A percentile compares a stretch with the other conserved stretches of the same genome.
Conservation (phyloP, 1,139 yeast genomes). For the Diutina pseudorugosa region DNA sequence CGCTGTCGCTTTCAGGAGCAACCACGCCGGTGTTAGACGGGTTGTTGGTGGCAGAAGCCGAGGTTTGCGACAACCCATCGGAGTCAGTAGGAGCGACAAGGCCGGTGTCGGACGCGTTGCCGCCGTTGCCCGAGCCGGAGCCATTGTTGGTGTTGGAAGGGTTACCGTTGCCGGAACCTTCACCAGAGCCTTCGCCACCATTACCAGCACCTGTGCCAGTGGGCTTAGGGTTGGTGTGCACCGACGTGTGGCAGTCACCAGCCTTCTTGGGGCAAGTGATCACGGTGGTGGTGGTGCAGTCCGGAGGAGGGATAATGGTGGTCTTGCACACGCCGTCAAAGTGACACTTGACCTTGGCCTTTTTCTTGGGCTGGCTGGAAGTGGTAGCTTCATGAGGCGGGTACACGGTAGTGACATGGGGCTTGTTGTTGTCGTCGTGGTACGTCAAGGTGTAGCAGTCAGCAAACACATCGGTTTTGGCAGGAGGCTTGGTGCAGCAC, state of each 20-base stretch:
- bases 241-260: background rate
- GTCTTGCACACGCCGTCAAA: background rate
- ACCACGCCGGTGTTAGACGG: background rate
- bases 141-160: background rate
- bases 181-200: background rate
- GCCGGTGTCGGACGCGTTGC: background rate
- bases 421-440: background rate
- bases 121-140: background rate
- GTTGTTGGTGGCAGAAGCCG: background rate
- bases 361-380: background rate
- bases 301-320: constrained; percentile 2
- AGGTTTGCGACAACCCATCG: background rate
- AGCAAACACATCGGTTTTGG: background rate
- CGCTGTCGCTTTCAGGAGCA: background rate
- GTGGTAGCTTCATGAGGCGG: background rate
- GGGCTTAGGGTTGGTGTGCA: background rate
- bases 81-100: background rate
- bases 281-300: background rate
- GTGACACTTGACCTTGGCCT: background rate
- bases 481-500: background rate
- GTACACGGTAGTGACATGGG: background rate
- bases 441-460: background rate
- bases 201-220: background rate
- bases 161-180: background rate
- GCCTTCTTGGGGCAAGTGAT: background rate